Evolutionary conservation across 2,329 filamentous ascomycete genomes (phyloP).

Genomic region (Venturia carpophila): DNA sequence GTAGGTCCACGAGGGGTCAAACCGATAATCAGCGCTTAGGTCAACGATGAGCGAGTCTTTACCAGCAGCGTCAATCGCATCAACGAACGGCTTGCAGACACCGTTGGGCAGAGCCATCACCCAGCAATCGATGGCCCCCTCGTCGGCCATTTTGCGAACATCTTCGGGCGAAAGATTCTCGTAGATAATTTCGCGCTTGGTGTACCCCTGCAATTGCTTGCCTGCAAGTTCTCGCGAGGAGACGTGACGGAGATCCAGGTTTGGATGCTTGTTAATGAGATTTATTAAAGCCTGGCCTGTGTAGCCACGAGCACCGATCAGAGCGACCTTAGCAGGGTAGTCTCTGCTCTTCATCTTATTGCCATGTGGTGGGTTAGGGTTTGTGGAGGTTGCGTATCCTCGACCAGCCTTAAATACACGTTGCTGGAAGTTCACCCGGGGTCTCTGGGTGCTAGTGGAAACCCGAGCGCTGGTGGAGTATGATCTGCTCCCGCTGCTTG

Average conservation of each 20-base stretch:
- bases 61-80: slow-evolving; percentile 69
- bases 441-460: not conserved
- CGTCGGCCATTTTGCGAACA: slow-evolving; percentile 72
- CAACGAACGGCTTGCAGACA: slow-evolving; percentile 87
- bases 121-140: slow-evolving; percentile 87
- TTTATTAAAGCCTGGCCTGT: slow-evolving; percentile 86
- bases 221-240: slow-evolving; percentile 89
- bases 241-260: slow-evolving; percentile 84
- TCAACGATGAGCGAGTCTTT: slow-evolving; percentile 73
- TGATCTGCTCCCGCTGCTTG: slow-evolving; percentile 50
- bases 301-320: slow-evolving; percentile 89
- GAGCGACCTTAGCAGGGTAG: slow-evolving; percentile 67
- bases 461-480: slow-evolving; percentile 17
- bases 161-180: slow-evolving; percentile 85
- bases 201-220: slow-evolving; percentile 79
- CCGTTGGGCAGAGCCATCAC: slow-evolving; percentile 95
- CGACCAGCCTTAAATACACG: slow-evolving; percentile 27
- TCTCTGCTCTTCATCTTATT: slow-evolving; percentile 81
- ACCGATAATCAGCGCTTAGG: slow-evolving; percentile 93
- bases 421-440: not conserved
- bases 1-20: slow-evolving; percentile 79
- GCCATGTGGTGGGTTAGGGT: slow-evolving; percentile 84
- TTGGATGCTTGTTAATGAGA: slow-evolving; percentile 77
- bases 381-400: slow-evolving; percentile 58
- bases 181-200: slow-evolving; percentile 85